Evolutionary conservation across 192 early-diverging fungal genomes (phyloP).

Genomic region (Umbelopsis sp.): DNA sequence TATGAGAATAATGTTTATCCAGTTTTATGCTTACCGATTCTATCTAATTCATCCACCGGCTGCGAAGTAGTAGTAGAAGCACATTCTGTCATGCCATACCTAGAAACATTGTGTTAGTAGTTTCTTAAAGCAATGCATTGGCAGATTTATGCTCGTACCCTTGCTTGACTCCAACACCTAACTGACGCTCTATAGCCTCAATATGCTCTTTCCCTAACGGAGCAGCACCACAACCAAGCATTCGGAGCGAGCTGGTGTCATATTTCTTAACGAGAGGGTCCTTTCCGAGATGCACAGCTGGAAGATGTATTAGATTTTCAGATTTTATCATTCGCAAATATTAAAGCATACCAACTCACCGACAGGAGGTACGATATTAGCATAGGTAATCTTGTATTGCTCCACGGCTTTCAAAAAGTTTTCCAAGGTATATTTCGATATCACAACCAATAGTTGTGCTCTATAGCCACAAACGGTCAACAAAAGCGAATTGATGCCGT

Average conservation of each 20-base stretch:
- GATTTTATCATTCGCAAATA: not conserved
- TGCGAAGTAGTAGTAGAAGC: slow-evolving; percentile 13
- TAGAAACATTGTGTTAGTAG: slow-evolving; percentile 22
- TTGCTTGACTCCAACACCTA: slow-evolving; percentile 48
- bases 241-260: slow-evolving; percentile 66
- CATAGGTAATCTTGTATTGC: slow-evolving; percentile 67
- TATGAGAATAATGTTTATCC: not conserved
- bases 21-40: not conserved
- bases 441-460: slow-evolving; percentile 65
- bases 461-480: slow-evolving; percentile 46
- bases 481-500: slow-evolving; percentile 60
- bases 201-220: slow-evolving; percentile 76
- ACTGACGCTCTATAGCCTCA: slow-evolving; percentile 48
- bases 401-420: slow-evolving; percentile 65
- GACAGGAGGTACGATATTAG: slow-evolving; percentile 38
- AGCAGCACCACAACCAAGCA: slow-evolving; percentile 79
- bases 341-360: not conserved
- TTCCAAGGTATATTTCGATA: slow-evolving; percentile 76
- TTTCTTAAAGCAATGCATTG: not conserved
- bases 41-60: not conserved
- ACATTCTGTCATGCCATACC: slow-evolving; percentile 70
- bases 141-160: slow-evolving; percentile 22
- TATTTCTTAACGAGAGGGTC: slow-evolving; percentile 73
- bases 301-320: slow-evolving; percentile 47
- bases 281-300: slow-evolving; percentile 73